These are phyloP conservation scores for Trichophyton verrucosum DNA, from an alignment of 2,329 filamentous ascomycete genomes.

Conservation along the genomic window DNA sequence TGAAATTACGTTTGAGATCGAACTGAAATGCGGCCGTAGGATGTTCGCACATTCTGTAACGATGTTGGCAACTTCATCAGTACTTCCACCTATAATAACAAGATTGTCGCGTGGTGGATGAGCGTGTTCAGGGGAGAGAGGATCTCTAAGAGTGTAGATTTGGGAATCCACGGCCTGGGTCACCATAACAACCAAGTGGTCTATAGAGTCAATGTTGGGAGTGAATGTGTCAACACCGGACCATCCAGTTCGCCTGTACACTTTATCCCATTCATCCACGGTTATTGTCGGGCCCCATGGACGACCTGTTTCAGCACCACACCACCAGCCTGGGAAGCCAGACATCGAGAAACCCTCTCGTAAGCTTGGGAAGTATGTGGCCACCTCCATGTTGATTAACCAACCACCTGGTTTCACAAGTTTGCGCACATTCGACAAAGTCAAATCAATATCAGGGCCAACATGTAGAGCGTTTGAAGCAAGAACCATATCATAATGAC, in stretches of 20 bases:
- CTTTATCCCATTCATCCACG: conserved; percentile 5
- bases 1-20: background rate
- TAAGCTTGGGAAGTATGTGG: conserved; percentile 18
- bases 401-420: conserved; percentile 38
- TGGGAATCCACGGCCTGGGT: background rate
- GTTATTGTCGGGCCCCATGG: conserved; percentile 1
- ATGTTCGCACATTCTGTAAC: background rate
- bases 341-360: conserved; percentile 21
- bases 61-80: background rate
- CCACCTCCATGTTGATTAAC: conserved; percentile 32
- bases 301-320: conserved; percentile 9
- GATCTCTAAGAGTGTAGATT: background rate
- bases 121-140: background rate
- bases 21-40: background rate
- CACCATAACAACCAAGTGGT: background rate
- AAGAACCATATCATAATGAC: conserved; percentile 29
- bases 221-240: conserved; percentile 8
- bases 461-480: conserved; percentile 32
- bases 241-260: conserved; percentile 9
- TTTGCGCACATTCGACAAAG: conserved; percentile 24
- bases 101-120: background rate
- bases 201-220: background rate
- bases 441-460: conserved; percentile 19
- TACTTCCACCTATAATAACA: background rate
- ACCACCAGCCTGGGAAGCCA: conserved; percentile 21